Evolutionary conservation across 2,329 filamentous ascomycete genomes (phyloP).

Genomic region (Pseudogymnoascus sp.): DNA sequence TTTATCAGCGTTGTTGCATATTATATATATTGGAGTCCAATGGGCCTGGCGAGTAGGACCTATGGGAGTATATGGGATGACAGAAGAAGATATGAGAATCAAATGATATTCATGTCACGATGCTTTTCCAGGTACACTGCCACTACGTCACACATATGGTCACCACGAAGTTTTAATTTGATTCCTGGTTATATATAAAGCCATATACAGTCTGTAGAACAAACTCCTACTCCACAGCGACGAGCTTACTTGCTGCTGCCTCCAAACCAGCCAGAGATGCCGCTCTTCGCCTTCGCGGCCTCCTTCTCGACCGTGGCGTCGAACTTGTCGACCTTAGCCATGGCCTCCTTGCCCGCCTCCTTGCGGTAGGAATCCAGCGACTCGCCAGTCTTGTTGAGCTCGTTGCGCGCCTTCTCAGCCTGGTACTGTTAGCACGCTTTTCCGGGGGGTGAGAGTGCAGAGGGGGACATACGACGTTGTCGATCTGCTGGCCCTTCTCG

Average conservation of each 20-base stretch:
- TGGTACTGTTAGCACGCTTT: slow-evolving; percentile 26
- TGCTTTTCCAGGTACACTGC: neutral
- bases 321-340: slow-evolving; percentile 72
- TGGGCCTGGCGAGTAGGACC: neutral
- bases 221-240: neutral
- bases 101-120: slow-evolving; percentile 2
- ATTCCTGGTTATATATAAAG: neutral
- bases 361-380: slow-evolving; percentile 53
- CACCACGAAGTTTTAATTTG: neutral
- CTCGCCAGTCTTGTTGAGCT: slow-evolving; percentile 55
- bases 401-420: slow-evolving; percentile 56
- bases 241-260: slow-evolving; percentile 29
- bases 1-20: slow-evolving; percentile 1
- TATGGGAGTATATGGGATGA: neutral
- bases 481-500: slow-evolving; percentile 58
- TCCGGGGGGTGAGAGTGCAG: neutral
- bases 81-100: slow-evolving; percentile 8
- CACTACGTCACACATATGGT: neutral
- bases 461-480: slow-evolving; percentile 54
- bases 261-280: slow-evolving; percentile 80
- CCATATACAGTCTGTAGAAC: neutral
- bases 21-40: neutral
- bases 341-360: slow-evolving; percentile 54
- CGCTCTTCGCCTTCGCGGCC: slow-evolving; percentile 74
- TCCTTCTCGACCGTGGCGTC: slow-evolving; percentile 75